Evolutionary conservation across 2,329 filamentous ascomycete species (phyloP).

Genomic region (Aspergillus caelatus): DNA sequence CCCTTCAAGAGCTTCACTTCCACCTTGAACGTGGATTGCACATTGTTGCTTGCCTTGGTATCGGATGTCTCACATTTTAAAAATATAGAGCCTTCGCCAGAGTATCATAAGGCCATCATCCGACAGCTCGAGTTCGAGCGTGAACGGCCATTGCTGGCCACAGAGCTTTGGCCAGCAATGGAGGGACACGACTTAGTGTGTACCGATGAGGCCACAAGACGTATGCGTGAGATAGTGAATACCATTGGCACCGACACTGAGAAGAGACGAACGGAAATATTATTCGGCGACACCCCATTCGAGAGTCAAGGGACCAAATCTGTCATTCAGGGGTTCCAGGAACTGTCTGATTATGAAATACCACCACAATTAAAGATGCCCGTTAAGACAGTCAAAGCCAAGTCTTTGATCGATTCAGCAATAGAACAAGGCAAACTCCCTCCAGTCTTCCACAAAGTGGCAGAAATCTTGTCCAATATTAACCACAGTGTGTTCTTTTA

Average conservation of each 20-base stretch:
- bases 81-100: constrained; percentile 49
- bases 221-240: constrained; percentile 68
- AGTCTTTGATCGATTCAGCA: constrained; percentile 41
- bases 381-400: constrained; percentile 57
- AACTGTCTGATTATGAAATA: constrained; percentile 57
- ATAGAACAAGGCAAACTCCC: constrained; percentile 48
- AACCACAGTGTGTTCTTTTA: constrained; percentile 72
- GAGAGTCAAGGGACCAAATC: constrained; percentile 33
- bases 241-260: constrained; percentile 66
- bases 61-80: constrained; percentile 71
- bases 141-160: constrained; percentile 61
- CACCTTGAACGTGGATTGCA: constrained; percentile 55
- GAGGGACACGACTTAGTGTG: constrained; percentile 62
- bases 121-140: constrained; percentile 68
- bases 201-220: constrained; percentile 65
- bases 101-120: constrained; percentile 62
- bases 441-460: constrained; percentile 46
- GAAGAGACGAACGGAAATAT: constrained; percentile 59
- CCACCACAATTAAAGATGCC: constrained; percentile 63
- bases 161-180: constrained; percentile 66
- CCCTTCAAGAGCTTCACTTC: constrained; percentile 46
- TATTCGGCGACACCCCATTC: constrained; percentile 56
- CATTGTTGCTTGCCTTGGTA: constrained; percentile 70
- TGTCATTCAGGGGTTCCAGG: constrained; percentile 42
- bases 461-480: constrained; percentile 57